These are phyloP conservation scores for Blastobotrys ciferrii DNA, from an alignment of 1,139 yeast genomes.

Conservation along the genomic window DNA sequence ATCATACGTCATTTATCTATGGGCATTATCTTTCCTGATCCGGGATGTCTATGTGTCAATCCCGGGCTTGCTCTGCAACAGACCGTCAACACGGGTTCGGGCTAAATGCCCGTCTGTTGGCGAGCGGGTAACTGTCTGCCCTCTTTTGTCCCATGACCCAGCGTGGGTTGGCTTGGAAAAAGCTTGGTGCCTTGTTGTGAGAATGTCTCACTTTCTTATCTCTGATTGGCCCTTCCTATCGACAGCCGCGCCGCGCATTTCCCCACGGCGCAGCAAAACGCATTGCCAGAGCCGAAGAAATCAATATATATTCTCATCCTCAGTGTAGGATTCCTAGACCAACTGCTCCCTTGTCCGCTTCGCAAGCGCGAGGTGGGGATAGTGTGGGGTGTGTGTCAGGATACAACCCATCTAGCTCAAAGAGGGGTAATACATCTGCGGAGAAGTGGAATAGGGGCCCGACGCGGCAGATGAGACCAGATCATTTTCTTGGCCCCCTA, in stretches of 20 bases:
- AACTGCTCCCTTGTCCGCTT: no score
- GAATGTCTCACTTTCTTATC: background rate
- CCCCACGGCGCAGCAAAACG: background rate
- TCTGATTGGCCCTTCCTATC: background rate
- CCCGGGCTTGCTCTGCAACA: background rate
- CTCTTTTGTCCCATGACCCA: background rate
- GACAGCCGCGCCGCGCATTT: background rate
- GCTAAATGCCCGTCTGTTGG: background rate
- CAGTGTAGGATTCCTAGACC: no score
- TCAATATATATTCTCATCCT: no score
- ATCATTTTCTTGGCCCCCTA: background rate
- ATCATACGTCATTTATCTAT: background rate
- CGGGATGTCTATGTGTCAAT: background rate
- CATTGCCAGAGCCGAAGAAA: background rate
- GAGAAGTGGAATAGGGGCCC: background rate
- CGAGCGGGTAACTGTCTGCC: background rate
- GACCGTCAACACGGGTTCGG: background rate
- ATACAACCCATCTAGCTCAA: background rate
- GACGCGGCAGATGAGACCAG: background rate
- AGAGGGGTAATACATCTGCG: background rate
- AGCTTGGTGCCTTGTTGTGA: background rate
- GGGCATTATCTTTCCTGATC: background rate
- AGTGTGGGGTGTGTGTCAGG: no score
- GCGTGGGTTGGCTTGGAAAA: background rate
- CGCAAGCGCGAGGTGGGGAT: no score